Evolutionary conservation across 176 grass and related monocot genomes (phyloP).

Genomic region (Bolboschoenus planiculmis): DNA sequence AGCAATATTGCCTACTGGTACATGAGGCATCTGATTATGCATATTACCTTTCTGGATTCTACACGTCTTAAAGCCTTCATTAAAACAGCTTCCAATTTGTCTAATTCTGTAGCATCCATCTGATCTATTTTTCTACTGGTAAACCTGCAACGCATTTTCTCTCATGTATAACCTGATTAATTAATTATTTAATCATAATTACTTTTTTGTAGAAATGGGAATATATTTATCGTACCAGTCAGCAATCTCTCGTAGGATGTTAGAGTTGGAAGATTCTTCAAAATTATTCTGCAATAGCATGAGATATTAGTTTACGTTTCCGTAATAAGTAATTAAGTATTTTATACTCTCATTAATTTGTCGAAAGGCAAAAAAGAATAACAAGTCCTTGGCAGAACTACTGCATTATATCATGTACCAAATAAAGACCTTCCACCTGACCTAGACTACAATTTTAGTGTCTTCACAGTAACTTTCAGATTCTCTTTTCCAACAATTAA

Average conservation of each 20-base stretch:
- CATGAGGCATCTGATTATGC: neutral
- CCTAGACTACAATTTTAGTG: neutral
- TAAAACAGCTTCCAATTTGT: neutral
- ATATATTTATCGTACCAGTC: conserved; percentile 1
- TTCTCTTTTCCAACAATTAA: no score
- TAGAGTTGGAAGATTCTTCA: neutral
- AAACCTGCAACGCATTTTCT: conserved; percentile 1
- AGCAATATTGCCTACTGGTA: neutral
- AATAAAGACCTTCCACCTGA: neutral
- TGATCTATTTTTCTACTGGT: conserved; percentile 5
- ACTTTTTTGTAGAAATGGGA: neutral
- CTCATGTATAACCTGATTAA: neutral
- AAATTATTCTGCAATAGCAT: conserved; percentile 15
- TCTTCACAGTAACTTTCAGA: neutral
- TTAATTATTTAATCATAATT: neutral
- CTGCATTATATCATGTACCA: neutral
- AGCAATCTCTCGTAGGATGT: neutral
- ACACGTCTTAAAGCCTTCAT: neutral
- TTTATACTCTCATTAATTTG: neutral
- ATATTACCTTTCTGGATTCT: conserved; percentile 8
- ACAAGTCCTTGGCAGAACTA: neutral
- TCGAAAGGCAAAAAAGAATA: neutral
- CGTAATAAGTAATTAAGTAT: neutral
- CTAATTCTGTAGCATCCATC: conserved; percentile 6
- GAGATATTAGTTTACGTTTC: neutral